Evolutionary conservation across 495 filamentous ascomycete genomes (phyloP).

Genomic region (Daldinia caldariorum): DNA sequence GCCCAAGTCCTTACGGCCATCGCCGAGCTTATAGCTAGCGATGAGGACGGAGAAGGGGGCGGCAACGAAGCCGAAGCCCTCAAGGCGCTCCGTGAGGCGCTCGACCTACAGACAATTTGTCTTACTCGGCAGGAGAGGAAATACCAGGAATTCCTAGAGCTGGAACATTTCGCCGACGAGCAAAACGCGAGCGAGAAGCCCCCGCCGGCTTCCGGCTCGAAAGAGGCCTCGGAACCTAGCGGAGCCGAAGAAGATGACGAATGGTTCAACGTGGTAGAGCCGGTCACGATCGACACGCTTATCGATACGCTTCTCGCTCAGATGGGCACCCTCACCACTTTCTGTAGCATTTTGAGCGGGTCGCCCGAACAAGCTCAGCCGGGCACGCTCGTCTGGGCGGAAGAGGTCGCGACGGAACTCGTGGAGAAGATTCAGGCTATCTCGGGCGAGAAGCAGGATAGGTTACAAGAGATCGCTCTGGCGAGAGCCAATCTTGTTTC

Average conservation of each 20-base stretch:
- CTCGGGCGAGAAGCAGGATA: constrained; percentile 57
- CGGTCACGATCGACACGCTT: constrained; percentile 65
- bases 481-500: constrained; percentile 62
- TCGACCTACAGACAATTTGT: constrained; percentile 70
- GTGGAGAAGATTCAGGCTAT: constrained; percentile 57
- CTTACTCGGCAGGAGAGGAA: constrained; percentile 66
- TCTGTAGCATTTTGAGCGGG: constrained; percentile 61
- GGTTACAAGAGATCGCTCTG: constrained; percentile 64
- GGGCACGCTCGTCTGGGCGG: constrained; percentile 61
- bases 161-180: constrained; percentile 28
- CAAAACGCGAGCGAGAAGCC: constrained; percentile 6
- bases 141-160: constrained; percentile 61
- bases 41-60: constrained; percentile 57
- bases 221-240: neutral
- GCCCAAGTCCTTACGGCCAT: constrained; percentile 72
- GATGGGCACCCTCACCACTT: constrained; percentile 58
- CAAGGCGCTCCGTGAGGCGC: constrained; percentile 65
- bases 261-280: constrained; percentile 71
- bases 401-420: constrained; percentile 61
- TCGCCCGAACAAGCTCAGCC: constrained; percentile 44
- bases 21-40: constrained; percentile 63
- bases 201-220: neutral
- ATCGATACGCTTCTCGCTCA: constrained; percentile 71
- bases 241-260: constrained; percentile 56
- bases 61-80: constrained; percentile 38